phyloP scores from a whole-genome alignment of 495 filamentous ascomycete species.

The Aspergillus mulundensis region DNA sequence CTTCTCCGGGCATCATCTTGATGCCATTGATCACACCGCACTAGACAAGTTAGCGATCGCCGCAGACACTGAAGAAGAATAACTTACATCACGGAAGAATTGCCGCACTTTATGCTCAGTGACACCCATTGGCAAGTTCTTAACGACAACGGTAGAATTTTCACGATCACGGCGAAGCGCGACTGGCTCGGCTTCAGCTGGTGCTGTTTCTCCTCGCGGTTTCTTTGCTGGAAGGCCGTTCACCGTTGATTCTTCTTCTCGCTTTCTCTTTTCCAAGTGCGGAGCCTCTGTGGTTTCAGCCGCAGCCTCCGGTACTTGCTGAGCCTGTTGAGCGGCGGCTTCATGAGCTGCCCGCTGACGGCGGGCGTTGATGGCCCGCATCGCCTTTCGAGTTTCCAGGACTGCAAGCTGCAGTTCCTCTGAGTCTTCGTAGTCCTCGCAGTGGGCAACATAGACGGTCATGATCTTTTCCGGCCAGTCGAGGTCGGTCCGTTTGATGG shows the following conservation, averaged over 20 bases:
- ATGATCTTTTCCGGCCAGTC: slow-evolving; percentile 92
- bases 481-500: slow-evolving; percentile 62
- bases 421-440: slow-evolving; percentile 77
- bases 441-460: slow-evolving; percentile 77
- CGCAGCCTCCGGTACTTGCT: slow-evolving; percentile 27
- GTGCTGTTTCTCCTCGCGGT: slow-evolving; percentile 44
- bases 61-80: not conserved
- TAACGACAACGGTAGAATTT: slow-evolving; percentile 77
- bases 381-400: slow-evolving; percentile 63
- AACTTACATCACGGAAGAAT: slow-evolving; percentile 76
- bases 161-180: slow-evolving; percentile 77
- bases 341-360: slow-evolving; percentile 62
- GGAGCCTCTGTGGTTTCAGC: slow-evolving; percentile 19
- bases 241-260: slow-evolving; percentile 51
- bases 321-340: slow-evolving; percentile 45
- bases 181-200: slow-evolving; percentile 30
- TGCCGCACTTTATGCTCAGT: slow-evolving; percentile 71
- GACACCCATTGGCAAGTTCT: slow-evolving; percentile 63
- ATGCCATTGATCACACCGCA: slow-evolving; percentile 79
- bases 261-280: slow-evolving; percentile 64
- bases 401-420: slow-evolving; percentile 66
- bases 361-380: slow-evolving; percentile 57
- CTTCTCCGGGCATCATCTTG: slow-evolving; percentile 55
- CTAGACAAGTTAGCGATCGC: slow-evolving; percentile 29
- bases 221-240: slow-evolving; percentile 54